Evolutionary conservation across 139 green algal genomes (phyloP).

Genomic region (Picocystis salinarum): DNA sequence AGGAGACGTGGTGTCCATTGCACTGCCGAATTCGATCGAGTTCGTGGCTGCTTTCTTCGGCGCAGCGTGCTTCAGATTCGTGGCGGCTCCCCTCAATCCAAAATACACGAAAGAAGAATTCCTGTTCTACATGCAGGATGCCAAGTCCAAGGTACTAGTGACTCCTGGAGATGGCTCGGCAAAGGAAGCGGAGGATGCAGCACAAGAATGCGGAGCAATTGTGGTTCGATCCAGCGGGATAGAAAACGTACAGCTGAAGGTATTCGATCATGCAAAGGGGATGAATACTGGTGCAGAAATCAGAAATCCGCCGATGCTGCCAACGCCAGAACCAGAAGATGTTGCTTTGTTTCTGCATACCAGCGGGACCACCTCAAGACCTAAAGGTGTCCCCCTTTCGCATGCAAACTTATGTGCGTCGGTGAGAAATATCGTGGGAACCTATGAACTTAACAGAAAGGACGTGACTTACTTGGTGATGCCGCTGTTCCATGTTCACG

Average conservation of each 20-base stretch:
- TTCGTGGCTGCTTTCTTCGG: conserved; percentile 47
- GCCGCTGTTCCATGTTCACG: conserved; percentile 84
- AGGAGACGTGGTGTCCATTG: too few relatives aligned
- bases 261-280: too few relatives aligned
- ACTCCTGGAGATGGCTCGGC: conserved; percentile 23
- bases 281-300: too few relatives aligned
- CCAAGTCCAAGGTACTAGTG: conserved; percentile 35
- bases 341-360: conserved; percentile 65
- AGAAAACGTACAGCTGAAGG: too few relatives aligned
- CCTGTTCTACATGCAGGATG: conserved; percentile 47
- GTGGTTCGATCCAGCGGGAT: too few relatives aligned
- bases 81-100: conserved; percentile 46
- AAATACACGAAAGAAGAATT: conserved; percentile 55
- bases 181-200: conserved; percentile 19
- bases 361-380: conserved; percentile 50
- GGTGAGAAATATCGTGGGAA: conserved; percentile 47
- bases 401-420: conserved; percentile 52
- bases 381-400: conserved; percentile 67
- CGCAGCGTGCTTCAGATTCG: conserved; percentile 24
- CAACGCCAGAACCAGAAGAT: conserved; percentile 1
- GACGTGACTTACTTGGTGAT: conserved; percentile 29
- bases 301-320: too few relatives aligned
- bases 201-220: too few relatives aligned
- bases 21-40: too few relatives aligned
- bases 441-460: conserved; percentile 40